phyloP scores from a whole-genome alignment of 2,329 filamentous ascomycete genomes.

The Clarireedia paspali region DNA sequence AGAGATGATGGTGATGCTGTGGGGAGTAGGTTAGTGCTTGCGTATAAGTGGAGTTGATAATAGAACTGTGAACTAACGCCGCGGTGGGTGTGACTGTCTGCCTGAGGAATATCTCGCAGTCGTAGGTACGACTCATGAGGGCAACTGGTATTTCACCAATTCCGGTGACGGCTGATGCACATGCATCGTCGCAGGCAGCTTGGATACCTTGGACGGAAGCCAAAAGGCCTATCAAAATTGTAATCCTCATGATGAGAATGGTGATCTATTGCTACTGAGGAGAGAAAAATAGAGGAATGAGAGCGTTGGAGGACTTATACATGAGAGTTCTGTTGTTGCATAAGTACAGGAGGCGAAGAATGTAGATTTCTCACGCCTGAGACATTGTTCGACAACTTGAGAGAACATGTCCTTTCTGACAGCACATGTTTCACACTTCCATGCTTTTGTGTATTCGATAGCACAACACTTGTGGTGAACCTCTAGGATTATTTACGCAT shows the following conservation, averaged over 20 bases:
- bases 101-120: neutral
- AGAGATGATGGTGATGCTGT: neutral
- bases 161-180: conserved; percentile 3
- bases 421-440: too few species aligned
- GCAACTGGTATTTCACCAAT: conserved; percentile 3
- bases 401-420: too few species aligned
- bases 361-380: neutral
- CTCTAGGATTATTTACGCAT: too few species aligned
- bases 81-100: conserved; percentile 3
- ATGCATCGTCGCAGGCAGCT: neutral
- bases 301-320: conserved; percentile 1
- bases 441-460: too few species aligned
- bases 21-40: too few species aligned
- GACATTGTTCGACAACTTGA: too few species aligned
- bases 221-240: conserved; percentile 3
- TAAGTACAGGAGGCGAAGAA: conserved; percentile 1
- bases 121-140: conserved; percentile 3
- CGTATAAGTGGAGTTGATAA: too few species aligned
- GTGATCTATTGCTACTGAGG: neutral
- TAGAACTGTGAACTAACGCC: neutral
- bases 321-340: neutral
- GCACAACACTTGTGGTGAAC: too few species aligned
- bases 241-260: conserved; percentile 5
- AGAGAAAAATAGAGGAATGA: neutral
- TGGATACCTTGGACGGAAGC: neutral